Conservation (phyloP, 306 rosid species). For the Rosa persica region DNA sequence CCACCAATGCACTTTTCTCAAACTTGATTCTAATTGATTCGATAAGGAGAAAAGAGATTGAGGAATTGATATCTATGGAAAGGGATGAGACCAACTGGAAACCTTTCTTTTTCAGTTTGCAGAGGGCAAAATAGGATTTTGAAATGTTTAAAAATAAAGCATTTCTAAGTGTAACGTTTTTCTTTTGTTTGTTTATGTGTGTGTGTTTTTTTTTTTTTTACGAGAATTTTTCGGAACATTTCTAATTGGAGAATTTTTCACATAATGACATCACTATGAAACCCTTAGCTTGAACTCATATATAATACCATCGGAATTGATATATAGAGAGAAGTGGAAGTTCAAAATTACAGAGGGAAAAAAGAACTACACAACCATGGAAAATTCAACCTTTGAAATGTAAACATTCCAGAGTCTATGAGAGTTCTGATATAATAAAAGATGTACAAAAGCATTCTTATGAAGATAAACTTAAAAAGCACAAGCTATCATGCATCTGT, state of each 20-base stretch:
- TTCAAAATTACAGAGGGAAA: not conserved
- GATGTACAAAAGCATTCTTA: not conserved
- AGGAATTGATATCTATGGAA: too few species aligned
- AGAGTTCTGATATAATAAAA: not conserved
- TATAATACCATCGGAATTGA: not conserved
- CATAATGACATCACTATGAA: not conserved
- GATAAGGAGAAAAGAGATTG: too few species aligned
- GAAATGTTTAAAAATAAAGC: too few species aligned
- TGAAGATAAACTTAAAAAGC: conserved; percentile 16
- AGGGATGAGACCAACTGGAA: too few species aligned
- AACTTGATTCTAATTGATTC: too few species aligned
- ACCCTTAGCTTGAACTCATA: not conserved
- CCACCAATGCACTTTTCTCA: too few species aligned
- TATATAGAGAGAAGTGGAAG: not conserved
- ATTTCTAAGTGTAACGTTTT: not conserved
- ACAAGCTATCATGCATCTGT: conserved; percentile 4
- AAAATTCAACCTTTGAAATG: not conserved
- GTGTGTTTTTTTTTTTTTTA: not conserved
- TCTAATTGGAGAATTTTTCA: not conserved
- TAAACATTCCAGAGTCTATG: not conserved
- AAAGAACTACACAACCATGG: not conserved
- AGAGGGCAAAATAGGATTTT: too few species aligned
- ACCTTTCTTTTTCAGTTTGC: too few species aligned
- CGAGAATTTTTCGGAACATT: not conserved
- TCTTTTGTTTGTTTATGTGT: too few species aligned